Evolutionary conservation across 768 basidiomycete genomes (phyloP).

Genomic region (Lactarius hatsudake): DNA sequence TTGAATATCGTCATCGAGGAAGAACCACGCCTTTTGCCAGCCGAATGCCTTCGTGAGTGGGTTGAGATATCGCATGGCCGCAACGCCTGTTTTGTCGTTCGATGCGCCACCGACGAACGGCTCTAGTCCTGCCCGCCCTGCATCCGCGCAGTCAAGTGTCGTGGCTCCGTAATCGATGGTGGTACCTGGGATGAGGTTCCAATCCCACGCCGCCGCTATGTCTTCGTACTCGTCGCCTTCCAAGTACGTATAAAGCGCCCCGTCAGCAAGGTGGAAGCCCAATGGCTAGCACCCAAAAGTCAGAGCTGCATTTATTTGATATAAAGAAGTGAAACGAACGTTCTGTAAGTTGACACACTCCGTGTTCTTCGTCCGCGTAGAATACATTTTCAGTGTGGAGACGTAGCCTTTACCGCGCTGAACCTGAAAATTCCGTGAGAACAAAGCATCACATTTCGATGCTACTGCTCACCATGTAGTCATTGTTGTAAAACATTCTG

Average conservation of each 20-base stretch:
- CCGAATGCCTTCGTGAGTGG: slow-evolving; percentile 50
- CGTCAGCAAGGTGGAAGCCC: slow-evolving; percentile 64
- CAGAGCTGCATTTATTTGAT: neutral
- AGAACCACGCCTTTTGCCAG: slow-evolving; percentile 76
- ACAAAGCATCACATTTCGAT: neutral
- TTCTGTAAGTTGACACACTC: slow-evolving; percentile 37
- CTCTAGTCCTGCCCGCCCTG: slow-evolving; percentile 46
- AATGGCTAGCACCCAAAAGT: slow-evolving; percentile 19
- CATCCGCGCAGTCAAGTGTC: slow-evolving; percentile 45
- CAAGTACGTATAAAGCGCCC: slow-evolving; percentile 60
- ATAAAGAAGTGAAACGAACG: slow-evolving; percentile 7
- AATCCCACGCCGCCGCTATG: slow-evolving; percentile 71
- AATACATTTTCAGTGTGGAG: slow-evolving; percentile 36
- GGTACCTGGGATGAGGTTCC: slow-evolving; percentile 73
- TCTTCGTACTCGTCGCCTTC: slow-evolving; percentile 70
- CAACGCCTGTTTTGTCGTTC: slow-evolving; percentile 52
- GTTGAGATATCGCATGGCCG: slow-evolving; percentile 66
- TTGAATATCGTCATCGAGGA: slow-evolving; percentile 60
- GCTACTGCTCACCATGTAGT: slow-evolving; percentile 35
- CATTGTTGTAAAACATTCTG: slow-evolving; percentile 34
- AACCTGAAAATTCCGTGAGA: slow-evolving; percentile 28
- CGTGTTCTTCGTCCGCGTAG: slow-evolving; percentile 35
- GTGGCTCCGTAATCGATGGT: slow-evolving; percentile 64
- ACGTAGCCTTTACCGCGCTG: slow-evolving; percentile 36
- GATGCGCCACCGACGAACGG: slow-evolving; percentile 66